Evolutionary conservation across 2,329 filamentous ascomycete species (phyloP).

Genomic region (Cryphonectria japonica): DNA sequence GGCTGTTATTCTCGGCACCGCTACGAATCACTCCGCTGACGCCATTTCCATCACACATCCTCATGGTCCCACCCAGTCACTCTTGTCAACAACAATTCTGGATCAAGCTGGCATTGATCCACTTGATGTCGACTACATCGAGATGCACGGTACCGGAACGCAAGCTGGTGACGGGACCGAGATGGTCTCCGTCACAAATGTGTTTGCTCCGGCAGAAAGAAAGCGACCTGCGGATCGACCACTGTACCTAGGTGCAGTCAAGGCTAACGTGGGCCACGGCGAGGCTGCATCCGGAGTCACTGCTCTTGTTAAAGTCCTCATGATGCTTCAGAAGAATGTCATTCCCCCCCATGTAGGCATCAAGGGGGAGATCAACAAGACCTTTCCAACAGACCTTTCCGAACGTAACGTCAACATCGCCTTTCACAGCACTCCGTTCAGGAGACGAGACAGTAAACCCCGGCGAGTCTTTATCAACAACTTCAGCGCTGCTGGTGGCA

Average conservation of each 20-base stretch:
- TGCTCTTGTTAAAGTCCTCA: constrained; percentile 65
- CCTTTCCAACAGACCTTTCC: constrained; percentile 59
- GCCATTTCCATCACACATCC: constrained; percentile 84
- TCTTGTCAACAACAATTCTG: constrained; percentile 71
- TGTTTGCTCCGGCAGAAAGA: constrained; percentile 52
- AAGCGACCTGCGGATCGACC: constrained; percentile 54
- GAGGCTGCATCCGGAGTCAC: constrained; percentile 65
- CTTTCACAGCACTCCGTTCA: constrained; percentile 55
- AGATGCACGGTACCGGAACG: constrained; percentile 89
- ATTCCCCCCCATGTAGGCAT: constrained; percentile 72
- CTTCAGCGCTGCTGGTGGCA: constrained; percentile 73
- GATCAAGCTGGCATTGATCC: constrained; percentile 75
- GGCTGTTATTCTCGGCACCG: constrained; percentile 74
- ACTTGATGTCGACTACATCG: constrained; percentile 78
- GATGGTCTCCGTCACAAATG: constrained; percentile 72
- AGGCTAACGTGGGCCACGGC: constrained; percentile 67
- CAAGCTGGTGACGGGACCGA: constrained; percentile 84
- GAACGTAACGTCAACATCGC: constrained; percentile 64
- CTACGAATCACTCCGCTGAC: constrained; percentile 82
- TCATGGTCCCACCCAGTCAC: constrained; percentile 75
- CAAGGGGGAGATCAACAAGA: constrained; percentile 65
- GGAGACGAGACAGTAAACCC: constrained; percentile 51
- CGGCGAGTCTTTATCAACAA: constrained; percentile 65
- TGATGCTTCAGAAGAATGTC: constrained; percentile 65
- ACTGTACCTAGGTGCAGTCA: constrained; percentile 65